Evolutionary conservation across 2,329 filamentous ascomycete genomes (phyloP), one percentile per base, ranked within the genome.

Genomic region (Penicillium nordicum): DNA sequence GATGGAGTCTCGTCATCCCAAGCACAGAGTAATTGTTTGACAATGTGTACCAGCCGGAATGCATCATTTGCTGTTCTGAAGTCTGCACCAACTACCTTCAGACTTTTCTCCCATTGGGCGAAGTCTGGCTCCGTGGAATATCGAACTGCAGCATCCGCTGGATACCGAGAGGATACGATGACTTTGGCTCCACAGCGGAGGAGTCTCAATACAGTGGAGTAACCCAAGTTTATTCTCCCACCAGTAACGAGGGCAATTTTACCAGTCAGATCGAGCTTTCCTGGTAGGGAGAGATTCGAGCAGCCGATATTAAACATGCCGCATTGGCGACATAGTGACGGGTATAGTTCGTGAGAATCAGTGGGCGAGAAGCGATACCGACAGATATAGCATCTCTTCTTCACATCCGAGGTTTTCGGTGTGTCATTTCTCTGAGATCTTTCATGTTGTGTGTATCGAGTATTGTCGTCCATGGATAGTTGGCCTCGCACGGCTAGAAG

Each of bases 151-250:
- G 73, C 70, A 51, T 76, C 73, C 8, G 61, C 58, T 9, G 72
- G 73, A 46, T 75, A 75, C 16, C 73, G 66, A 5, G 69, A 69
- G 2, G 73, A 72, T 1, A 69, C 71, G n/a, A 75, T 69, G 16
- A 75, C 72, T 3, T 53, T 55, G 2, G 71, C 70, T 14, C 73
- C 72, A 48, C 72, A 74, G 2, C 70, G 67, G 7, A 75, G 65
- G 16, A 75, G 61, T 12, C 72, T 64, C 5, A 74, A 60, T 6
- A 68, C 69, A 8, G 66, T 72, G 34, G 64, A 60, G 45, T 68
- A 75, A 14, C 73, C 73, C 12, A 74, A 63, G 41, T 74, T 73
- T 27, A 74, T 62, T 21, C 73, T 62, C 1, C 67, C 73, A 5
- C 73, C 73, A 4, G 73, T 75, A 2, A 75, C 68, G 6, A 75